A percentile compares a stretch with the other conserved stretches of the same genome.
Conservation (phyloP, 352 stramenopile genomes). For the Hyaloperonospora brassicae region DNA sequence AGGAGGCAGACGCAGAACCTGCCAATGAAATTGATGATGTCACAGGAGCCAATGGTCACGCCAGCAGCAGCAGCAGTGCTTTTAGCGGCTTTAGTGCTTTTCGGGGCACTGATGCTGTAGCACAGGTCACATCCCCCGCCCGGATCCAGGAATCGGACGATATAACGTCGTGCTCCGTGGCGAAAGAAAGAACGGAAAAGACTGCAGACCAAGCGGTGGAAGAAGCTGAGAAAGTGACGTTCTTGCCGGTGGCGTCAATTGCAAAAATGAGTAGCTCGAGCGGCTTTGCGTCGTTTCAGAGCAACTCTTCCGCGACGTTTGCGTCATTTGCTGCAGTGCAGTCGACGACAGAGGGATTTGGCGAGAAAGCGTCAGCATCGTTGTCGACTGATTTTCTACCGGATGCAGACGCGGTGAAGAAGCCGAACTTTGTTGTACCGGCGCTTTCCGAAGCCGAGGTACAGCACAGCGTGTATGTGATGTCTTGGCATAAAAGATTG, state of each 20-base stretch:
- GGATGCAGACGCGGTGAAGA: slow-evolving; percentile 46
- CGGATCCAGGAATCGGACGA: slow-evolving; percentile 21
- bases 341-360: slow-evolving; percentile 32
- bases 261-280: slow-evolving; percentile 15
- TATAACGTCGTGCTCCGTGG: slow-evolving; percentile 10
- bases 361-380: slow-evolving; percentile 26
- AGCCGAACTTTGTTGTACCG: slow-evolving; percentile 40
- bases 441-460: slow-evolving; percentile 67
- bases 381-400: slow-evolving; percentile 30
- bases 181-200: slow-evolving; percentile 4
- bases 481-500: neutral
- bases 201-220: slow-evolving; percentile 12
- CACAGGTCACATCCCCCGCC: slow-evolving; percentile 29
- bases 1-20: slow-evolving; percentile 5
- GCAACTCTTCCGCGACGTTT: slow-evolving; percentile 36
- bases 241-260: slow-evolving; percentile 9
- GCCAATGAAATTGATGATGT: slow-evolving; percentile 11
- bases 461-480: neutral
- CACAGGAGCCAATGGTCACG: neutral
- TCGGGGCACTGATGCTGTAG: slow-evolving; percentile 41
- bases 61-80: slow-evolving; percentile 29
- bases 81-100: slow-evolving; percentile 51
- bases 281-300: slow-evolving; percentile 56
- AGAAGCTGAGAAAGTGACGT: slow-evolving; percentile 19
- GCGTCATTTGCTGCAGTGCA: slow-evolving; percentile 45